Percentiles rank a stretch among this genome's conserved stretches.
Evolutionary conservation across 441 rosid species (phyloP).

Genomic region (Isatis lusitanica): DNA sequence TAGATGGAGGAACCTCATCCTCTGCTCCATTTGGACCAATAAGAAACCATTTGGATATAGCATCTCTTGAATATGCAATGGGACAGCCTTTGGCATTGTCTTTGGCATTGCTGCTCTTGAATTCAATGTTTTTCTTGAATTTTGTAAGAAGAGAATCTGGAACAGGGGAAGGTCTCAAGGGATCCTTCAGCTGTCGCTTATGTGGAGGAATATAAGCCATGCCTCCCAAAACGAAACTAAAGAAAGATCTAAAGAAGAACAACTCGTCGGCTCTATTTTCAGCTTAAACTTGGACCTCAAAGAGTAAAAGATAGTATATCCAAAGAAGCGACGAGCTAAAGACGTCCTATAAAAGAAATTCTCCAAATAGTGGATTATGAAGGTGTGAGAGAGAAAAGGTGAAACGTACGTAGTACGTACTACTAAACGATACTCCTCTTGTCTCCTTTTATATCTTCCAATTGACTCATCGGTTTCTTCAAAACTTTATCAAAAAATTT

Average conservation of each 20-base stretch:
- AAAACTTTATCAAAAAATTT: background rate
- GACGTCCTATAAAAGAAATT: background rate
- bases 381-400: background rate
- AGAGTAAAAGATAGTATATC: background rate
- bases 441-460: background rate
- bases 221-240: background rate
- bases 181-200: constrained; percentile 44
- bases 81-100: background rate
- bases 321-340: background rate
- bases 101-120: background rate
- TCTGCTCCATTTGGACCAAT: constrained; percentile 30
- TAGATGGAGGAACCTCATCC: constrained; percentile 35
- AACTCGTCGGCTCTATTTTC: background rate
- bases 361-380: no score
- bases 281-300: background rate
- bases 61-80: constrained; percentile 42
- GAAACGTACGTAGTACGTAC: background rate
- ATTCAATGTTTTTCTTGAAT: constrained; percentile 29
- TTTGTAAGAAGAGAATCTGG: constrained; percentile 36
- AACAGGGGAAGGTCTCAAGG: constrained; percentile 30
- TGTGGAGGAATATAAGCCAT: constrained; percentile 72
- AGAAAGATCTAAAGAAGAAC: background rate
- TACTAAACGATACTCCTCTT: background rate
- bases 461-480: background rate
- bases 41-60: constrained; percentile 52